These are phyloP conservation scores for Cryphonectria carpinicola DNA, from an alignment of 2,329 filamentous ascomycete species.

Conservation along the genomic window DNA sequence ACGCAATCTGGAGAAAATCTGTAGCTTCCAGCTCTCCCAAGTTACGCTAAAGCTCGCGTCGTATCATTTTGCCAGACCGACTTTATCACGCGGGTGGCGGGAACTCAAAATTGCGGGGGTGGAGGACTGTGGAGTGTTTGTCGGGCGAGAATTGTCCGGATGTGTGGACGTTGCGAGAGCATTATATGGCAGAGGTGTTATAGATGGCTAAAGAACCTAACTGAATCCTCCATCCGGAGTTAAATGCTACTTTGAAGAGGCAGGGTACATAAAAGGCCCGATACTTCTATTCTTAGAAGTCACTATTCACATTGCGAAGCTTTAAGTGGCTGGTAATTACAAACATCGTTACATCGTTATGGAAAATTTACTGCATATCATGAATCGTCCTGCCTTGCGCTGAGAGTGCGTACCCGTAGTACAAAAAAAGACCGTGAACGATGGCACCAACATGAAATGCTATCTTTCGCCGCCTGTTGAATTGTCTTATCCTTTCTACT, in stretches of 20 bases:
- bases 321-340: neutral
- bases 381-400: neutral
- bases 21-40: neutral
- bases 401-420: neutral
- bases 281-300: neutral
- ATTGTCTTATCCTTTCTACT: neutral
- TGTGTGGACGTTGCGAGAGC: neutral
- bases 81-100: neutral
- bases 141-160: neutral
- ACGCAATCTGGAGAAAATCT: slow-evolving; percentile 1
- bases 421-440: neutral
- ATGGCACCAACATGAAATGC: neutral
- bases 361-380: neutral
- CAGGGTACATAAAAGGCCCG: neutral
- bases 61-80: neutral
- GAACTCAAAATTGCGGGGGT: slow-evolving; percentile 5
- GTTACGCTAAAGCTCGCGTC: neutral
- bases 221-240: neutral
- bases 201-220: neutral
- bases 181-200: neutral
- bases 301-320: neutral
- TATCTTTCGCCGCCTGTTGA: neutral
- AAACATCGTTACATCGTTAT: neutral
- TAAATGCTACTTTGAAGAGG: neutral
- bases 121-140: neutral